Percentiles rank a stretch among this genome's conserved stretches.
Evolutionary conservation across 768 basidiomycete genomes (phyloP).

Genomic region (Boletus rufocinnamomeus): DNA sequence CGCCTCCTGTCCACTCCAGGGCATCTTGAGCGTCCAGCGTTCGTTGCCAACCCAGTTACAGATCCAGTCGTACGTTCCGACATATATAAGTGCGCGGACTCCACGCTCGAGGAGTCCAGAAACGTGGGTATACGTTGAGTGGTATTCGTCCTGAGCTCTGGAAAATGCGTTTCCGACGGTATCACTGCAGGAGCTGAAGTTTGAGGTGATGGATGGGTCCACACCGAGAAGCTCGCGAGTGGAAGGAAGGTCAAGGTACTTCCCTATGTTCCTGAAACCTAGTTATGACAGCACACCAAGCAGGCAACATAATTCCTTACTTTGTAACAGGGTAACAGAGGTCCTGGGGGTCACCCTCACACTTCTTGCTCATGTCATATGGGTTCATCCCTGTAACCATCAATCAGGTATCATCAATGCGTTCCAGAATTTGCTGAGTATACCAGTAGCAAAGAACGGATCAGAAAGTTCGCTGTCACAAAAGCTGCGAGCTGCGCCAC

Average conservation of each 20-base stretch:
- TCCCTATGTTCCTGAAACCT: slow-evolving; percentile 48
- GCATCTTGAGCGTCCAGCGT: slow-evolving; percentile 70
- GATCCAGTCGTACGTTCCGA: slow-evolving; percentile 77
- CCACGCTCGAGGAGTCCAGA: slow-evolving; percentile 70
- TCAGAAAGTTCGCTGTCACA: slow-evolving; percentile 51
- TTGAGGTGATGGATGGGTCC: slow-evolving; percentile 43
- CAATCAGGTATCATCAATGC: not conserved
- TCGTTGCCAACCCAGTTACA: slow-evolving; percentile 81
- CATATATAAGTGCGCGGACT: slow-evolving; percentile 71
- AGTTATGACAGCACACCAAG: not conserved
- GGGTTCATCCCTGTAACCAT: slow-evolving; percentile 47
- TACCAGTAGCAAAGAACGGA: slow-evolving; percentile 37
- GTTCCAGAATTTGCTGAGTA: slow-evolving; percentile 15
- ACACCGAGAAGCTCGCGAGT: slow-evolving; percentile 64
- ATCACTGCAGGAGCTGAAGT: slow-evolving; percentile 43
- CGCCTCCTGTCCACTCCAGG: slow-evolving; percentile 64
- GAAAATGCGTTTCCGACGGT: slow-evolving; percentile 52
- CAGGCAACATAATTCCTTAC: slow-evolving; percentile 24
- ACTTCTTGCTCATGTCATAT: slow-evolving; percentile 70
- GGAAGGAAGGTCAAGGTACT: slow-evolving; percentile 61
- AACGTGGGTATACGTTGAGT: slow-evolving; percentile 38
- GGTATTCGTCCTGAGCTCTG: slow-evolving; percentile 42
- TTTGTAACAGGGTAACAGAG: slow-evolving; percentile 57
- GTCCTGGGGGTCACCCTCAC: slow-evolving; percentile 49
- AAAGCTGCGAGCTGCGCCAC: slow-evolving; percentile 65